Percentiles rank a stretch among this genome's conserved stretches.
Evolutionary conservation across 2,329 filamentous ascomycete species (phyloP).

Genomic region (Apiospora phragmitis): DNA sequence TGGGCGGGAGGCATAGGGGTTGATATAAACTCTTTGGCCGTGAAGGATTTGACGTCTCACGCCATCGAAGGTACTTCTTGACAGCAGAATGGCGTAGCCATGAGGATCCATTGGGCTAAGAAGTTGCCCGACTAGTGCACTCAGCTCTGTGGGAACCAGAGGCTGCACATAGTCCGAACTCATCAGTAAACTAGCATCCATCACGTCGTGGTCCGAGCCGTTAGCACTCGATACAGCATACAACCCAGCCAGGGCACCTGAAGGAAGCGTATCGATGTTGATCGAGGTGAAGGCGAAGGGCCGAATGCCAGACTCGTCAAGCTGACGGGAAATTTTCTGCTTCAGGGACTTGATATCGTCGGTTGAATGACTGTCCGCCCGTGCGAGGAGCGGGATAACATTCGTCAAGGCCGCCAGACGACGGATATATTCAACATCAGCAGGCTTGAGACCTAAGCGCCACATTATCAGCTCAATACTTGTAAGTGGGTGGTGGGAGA

Average conservation of each 20-base stretch:
- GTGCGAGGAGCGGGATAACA: slow-evolving; percentile 79
- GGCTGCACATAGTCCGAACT: slow-evolving; percentile 86
- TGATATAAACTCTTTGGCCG: slow-evolving; percentile 37
- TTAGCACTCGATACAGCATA: slow-evolving; percentile 78
- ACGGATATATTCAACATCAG: slow-evolving; percentile 72
- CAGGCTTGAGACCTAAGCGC: slow-evolving; percentile 53
- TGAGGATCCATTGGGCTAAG: slow-evolving; percentile 77
- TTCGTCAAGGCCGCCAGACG: slow-evolving; percentile 75
- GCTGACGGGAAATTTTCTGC: slow-evolving; percentile 54
- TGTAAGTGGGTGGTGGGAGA: not conserved
- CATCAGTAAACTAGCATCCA: slow-evolving; percentile 95
- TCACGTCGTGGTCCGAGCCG: slow-evolving; percentile 72
- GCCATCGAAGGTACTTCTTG: slow-evolving; percentile 77
- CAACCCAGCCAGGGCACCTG: slow-evolving; percentile 42
- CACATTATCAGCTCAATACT: slow-evolving; percentile 20
- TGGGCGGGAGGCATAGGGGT: slow-evolving; percentile 27
- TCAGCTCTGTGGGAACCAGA: slow-evolving; percentile 73
- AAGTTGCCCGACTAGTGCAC: slow-evolving; percentile 66
- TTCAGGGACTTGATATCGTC: slow-evolving; percentile 62
- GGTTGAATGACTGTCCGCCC: slow-evolving; percentile 67
- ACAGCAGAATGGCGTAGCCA: slow-evolving; percentile 83
- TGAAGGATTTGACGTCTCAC: slow-evolving; percentile 34
- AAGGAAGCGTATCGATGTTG: slow-evolving; percentile 21
- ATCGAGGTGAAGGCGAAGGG: slow-evolving; percentile 64
- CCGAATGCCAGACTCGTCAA: slow-evolving; percentile 58